These are phyloP conservation scores for Malus hybrid DNA, from an alignment of 331 rosid genomes.

Conservation along the genomic window DNA sequence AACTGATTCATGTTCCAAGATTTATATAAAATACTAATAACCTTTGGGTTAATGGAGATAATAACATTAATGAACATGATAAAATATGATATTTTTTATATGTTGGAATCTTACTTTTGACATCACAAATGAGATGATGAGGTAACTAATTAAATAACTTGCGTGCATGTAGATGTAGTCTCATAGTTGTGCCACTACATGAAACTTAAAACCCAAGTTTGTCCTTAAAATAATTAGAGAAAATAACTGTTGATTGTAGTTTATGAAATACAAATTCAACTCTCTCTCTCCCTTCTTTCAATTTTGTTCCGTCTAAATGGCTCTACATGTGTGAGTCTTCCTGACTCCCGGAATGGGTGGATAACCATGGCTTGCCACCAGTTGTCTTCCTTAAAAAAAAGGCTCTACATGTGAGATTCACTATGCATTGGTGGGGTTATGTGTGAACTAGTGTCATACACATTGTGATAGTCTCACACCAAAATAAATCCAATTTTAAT, in stretches of 20 bases:
- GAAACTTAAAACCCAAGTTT: not conserved
- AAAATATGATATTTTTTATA: not conserved
- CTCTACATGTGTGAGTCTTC: not conserved
- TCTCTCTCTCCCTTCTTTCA: not conserved
- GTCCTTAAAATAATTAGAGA: not conserved
- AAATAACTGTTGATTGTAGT: not conserved
- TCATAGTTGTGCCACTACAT: not conserved
- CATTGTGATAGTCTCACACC: not conserved
- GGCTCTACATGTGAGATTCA: not conserved
- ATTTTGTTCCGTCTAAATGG: not conserved
- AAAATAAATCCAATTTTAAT: no score
- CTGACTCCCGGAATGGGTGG: rapidly evolving
- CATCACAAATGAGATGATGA: not conserved
- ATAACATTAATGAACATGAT: not conserved
- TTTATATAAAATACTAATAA: conserved; percentile 7
- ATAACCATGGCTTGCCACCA: no score
- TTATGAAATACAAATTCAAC: not conserved
- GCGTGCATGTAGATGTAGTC: not conserved
- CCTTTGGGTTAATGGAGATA: not conserved
- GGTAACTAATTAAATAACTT: not conserved
- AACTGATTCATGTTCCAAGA: conserved; percentile 43
- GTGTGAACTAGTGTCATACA: not conserved
- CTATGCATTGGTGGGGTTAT: not conserved
- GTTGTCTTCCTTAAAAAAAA: no score
- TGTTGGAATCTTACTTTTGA: not conserved